Evolutionary conservation across 2,329 filamentous ascomycete species (phyloP).

Genomic region (Claviceps africana): DNA sequence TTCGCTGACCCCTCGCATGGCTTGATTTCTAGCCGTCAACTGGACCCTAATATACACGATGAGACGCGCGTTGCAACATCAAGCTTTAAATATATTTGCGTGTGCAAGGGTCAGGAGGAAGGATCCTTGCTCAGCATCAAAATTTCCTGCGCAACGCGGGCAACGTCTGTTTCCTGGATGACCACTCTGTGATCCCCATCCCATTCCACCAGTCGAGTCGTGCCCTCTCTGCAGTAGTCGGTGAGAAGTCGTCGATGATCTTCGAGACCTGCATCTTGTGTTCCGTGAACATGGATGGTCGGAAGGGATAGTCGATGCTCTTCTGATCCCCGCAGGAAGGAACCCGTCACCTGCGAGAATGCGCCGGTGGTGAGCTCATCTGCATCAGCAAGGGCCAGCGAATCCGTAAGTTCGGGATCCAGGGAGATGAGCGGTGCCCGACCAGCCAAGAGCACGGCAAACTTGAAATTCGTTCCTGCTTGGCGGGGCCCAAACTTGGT

Average conservation of each 20-base stretch:
- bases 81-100: background rate
- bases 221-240: background rate
- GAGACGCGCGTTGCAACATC: background rate
- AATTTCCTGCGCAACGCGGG: background rate
- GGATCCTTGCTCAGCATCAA: background rate
- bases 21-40: too few relatives aligned
- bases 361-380: background rate
- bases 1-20: too few relatives aligned
- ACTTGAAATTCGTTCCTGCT: constrained; percentile 5
- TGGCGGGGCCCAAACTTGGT: background rate
- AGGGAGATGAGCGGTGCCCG: constrained; percentile 6
- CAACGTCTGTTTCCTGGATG: background rate
- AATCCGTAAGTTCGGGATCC: constrained; percentile 2
- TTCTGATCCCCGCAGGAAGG: background rate
- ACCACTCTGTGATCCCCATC: background rate
- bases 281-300: constrained; percentile 17
- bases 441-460: constrained; percentile 9
- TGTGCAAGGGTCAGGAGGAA: background rate
- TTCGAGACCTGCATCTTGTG: constrained; percentile 44
- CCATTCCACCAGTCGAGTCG: background rate
- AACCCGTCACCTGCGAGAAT: background rate
- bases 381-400: constrained; percentile 1
- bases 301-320: constrained; percentile 5
- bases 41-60: too few relatives aligned
- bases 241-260: constrained; percentile 24